A percentile compares a stretch with the other conserved stretches of the same genome.
These are phyloP conservation scores for Dipteronia sinensis DNA, from an alignment of 345 rosid genomes.

Conservation along the genomic window DNA sequence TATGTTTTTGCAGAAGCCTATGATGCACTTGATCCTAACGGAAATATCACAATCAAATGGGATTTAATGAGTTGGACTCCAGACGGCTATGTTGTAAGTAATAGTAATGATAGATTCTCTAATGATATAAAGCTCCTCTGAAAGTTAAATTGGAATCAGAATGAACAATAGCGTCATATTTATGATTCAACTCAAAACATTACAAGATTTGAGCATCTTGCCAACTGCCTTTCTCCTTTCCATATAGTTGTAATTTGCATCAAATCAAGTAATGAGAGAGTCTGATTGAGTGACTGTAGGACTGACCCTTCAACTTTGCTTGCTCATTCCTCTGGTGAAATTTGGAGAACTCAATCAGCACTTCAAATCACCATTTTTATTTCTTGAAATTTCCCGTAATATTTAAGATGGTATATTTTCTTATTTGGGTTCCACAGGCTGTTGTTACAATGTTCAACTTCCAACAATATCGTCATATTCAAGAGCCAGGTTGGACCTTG, in stretches of 20 bases:
- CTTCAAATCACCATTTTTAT: neutral
- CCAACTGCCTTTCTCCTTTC: neutral
- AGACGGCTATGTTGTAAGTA: conserved; percentile 94
- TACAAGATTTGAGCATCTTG: neutral
- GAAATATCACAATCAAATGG: conserved; percentile 97
- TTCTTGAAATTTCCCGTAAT: neutral
- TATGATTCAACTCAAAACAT: neutral
- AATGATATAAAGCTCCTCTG: neutral
- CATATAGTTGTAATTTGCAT: neutral
- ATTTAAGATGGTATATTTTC: neutral
- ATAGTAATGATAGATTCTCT: conserved; percentile 2
- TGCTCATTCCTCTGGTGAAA: neutral
- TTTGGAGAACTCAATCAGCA: neutral
- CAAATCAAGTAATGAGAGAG: neutral
- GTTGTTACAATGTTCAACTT: conserved; percentile 79
- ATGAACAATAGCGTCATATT: neutral
- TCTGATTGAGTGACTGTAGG: neutral
- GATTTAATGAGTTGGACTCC: conserved; percentile 88
- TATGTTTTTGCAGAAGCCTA: conserved; percentile 65
- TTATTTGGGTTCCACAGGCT: conserved; percentile 51
- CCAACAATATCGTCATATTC: conserved; percentile 86
- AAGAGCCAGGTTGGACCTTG: conserved; percentile 85
- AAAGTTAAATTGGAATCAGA: neutral
- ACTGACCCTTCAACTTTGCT: neutral
- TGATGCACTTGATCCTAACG: conserved; percentile 88